phyloP scores from a whole-genome alignment of 108 stramenopile species.

The Fistulifera solaris region DNA sequence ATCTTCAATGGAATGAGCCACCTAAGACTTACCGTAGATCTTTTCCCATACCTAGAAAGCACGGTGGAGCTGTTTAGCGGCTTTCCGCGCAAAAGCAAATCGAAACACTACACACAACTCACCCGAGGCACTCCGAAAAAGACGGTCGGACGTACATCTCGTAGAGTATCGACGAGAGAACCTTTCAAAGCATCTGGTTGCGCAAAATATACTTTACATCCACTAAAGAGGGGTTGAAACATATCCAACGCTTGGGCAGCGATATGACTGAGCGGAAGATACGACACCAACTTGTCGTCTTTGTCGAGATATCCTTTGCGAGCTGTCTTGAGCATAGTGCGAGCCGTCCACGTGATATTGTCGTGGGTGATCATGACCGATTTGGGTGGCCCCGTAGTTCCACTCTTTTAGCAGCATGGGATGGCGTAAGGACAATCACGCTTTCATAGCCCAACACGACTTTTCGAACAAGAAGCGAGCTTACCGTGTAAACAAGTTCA shows the following conservation, averaged over 20 bases:
- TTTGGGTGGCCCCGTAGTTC: conserved; percentile 77
- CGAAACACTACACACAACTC: too few species aligned
- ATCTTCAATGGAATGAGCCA: neutral
- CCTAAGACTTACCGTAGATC: conserved; percentile 30
- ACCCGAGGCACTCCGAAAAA: conserved; percentile 79
- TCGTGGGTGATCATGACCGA: conserved; percentile 81
- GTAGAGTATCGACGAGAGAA: conserved; percentile 40
- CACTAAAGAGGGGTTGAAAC: conserved; percentile 30
- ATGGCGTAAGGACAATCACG: too few species aligned
- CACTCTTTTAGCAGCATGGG: too few species aligned
- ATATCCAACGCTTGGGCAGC: conserved; percentile 53
- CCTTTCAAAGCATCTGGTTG: conserved; percentile 68
- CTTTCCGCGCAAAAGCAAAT: too few species aligned
- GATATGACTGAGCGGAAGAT: conserved; percentile 47
- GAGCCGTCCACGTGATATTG: conserved; percentile 52
- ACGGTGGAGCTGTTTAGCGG: too few species aligned
- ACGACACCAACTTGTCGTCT: conserved; percentile 28
- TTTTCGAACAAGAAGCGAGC: too few species aligned
- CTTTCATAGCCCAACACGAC: too few species aligned
- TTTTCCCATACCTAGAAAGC: conserved; percentile 71
- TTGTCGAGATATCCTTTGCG: conserved; percentile 7
- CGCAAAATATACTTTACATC: conserved; percentile 46
- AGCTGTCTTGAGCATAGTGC: conserved; percentile 8
- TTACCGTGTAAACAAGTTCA: conserved; percentile 62
- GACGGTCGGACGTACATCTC: conserved; percentile 57